phyloP scores from a whole-genome alignment of 306 rosid genomes.

The Cicer arietinum region DNA sequence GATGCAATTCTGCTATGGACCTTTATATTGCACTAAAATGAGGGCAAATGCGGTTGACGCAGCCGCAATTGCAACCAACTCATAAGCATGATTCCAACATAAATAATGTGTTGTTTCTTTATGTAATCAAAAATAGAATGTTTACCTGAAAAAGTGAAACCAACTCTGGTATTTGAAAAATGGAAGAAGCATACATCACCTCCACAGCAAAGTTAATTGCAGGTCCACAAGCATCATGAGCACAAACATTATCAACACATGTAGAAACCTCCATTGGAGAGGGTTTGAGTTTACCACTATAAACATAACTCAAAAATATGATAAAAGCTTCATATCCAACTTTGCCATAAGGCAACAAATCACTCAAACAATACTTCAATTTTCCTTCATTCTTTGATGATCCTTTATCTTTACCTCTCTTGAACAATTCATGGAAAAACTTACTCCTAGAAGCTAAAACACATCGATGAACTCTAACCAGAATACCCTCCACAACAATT shows the following conservation, averaged over 20 bases:
- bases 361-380: slow-evolving; percentile 68
- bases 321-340: slow-evolving; percentile 83
- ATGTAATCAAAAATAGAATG: neutral
- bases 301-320: slow-evolving; percentile 69
- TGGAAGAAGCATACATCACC: slow-evolving; percentile 89
- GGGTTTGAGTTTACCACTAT: slow-evolving; percentile 81
- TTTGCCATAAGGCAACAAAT: slow-evolving; percentile 71
- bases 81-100: neutral
- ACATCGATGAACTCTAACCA: slow-evolving; percentile 77
- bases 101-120: neutral
- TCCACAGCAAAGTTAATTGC: slow-evolving; percentile 86
- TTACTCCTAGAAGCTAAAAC: slow-evolving; percentile 79
- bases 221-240: slow-evolving; percentile 92
- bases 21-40: no score
- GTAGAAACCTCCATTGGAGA: slow-evolving; percentile 82
- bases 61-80: no score
- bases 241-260: slow-evolving; percentile 78
- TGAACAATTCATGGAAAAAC: slow-evolving; percentile 77
- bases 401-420: slow-evolving; percentile 54
- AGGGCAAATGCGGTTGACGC: no score
- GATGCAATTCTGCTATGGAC: no score
- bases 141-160: slow-evolving; percentile 82
- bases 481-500: slow-evolving; percentile 66
- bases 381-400: slow-evolving; percentile 59
- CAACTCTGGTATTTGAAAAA: slow-evolving; percentile 83